Base-by-base conservation (phyloP, 108 stramenopile species). In the Nitzschia palea region DNA sequence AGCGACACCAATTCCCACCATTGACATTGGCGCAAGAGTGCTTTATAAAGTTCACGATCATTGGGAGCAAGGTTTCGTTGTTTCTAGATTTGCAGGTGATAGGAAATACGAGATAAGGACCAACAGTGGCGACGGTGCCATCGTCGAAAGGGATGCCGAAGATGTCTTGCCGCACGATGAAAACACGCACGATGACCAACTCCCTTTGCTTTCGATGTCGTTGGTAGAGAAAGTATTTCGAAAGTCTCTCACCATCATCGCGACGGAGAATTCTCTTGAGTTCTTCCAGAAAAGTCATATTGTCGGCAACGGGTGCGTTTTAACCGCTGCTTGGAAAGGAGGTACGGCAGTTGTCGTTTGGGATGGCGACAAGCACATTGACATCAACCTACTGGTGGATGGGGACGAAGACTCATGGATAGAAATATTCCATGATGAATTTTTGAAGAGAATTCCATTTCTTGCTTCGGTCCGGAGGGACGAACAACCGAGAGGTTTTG, bases 121-220 rank as follows among this genome's bases (percentile, higher is more conserved):
- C 15, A n/a, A 48, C n/a, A n/a, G n/a, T n/a, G n/a, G n/a, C n/a
- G n/a, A n/a, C n/a, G 37, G 14, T 40, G 37, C 37, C 37, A 10
- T 40, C 10, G 37, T 40, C 4, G 18, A 48, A 10, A 20, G 15
- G n/a, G 47, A 48, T 20, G 9, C 47, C 15, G 47, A 48, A 10
- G 47, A 48, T 48, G 18, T 64, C 40, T 60, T 65, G 17, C 45
- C 45, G 12, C 82, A 81, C 25, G 88, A 88, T 50, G 84, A 91
- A 32, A 81, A 71, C 43, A 64, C 51, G 5, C 72, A 76, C 9
- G 77, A 79, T 23, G 40, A 80, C 47, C 67, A 83, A 47, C 87
- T 88, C 51, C 86, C 37, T 10, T 10, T 10, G 37, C 14, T 40
- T 10, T 40, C 37, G 10, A 40, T 40, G 37, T 8, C 8, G 37